Percentiles rank a stretch among this genome's conserved stretches.
phyloP scores from a whole-genome alignment of 1,139 yeast genomes.

The Debaryomyces robertsiae region DNA sequence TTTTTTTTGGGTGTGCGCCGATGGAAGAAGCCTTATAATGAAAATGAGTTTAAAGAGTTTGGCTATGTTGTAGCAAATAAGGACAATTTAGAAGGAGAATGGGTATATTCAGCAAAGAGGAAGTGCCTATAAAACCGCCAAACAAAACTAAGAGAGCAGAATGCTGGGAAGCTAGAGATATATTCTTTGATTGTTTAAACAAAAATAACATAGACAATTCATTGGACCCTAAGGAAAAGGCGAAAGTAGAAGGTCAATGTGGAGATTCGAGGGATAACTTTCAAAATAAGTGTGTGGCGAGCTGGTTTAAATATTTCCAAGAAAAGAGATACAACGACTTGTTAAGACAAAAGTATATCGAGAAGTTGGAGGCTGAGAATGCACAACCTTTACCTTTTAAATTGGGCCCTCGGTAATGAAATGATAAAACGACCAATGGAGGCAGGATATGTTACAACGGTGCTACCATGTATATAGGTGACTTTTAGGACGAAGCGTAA shows the following conservation, averaged over 20 bases:
- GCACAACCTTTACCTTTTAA: slow-evolving; percentile 52
- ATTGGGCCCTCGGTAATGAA: slow-evolving; percentile 30
- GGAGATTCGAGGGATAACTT: slow-evolving; percentile 38
- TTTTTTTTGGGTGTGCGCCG: not conserved
- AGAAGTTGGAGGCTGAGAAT: slow-evolving; percentile 48
- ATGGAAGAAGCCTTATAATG: too few relatives aligned
- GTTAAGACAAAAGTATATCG: slow-evolving; percentile 44
- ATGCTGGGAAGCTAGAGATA: slow-evolving; percentile 51
- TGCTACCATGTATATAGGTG: slow-evolving; percentile 10
- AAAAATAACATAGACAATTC: slow-evolving; percentile 47
- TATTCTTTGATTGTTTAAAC: slow-evolving; percentile 44
- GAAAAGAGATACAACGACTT: slow-evolving; percentile 50
- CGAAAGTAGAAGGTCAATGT: slow-evolving; percentile 37
- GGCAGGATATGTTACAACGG: not conserved
- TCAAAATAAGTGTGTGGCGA: slow-evolving; percentile 45
- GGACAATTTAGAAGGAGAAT: slow-evolving; percentile 17
- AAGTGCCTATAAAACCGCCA: slow-evolving; percentile 37
- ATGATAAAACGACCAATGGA: too few relatives aligned
- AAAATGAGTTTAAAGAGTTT: not conserved
- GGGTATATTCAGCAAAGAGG: slow-evolving; percentile 42
- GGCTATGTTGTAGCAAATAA: too few relatives aligned
- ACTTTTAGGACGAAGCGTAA: not conserved
- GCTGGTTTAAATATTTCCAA: slow-evolving; percentile 51
- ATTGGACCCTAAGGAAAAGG: slow-evolving; percentile 39
- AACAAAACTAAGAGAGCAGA: slow-evolving; percentile 40